These are phyloP conservation scores for Acanthamoeba triangularis DNA, from an alignment of 208 protist genomes.

Conservation along the genomic window DNA sequence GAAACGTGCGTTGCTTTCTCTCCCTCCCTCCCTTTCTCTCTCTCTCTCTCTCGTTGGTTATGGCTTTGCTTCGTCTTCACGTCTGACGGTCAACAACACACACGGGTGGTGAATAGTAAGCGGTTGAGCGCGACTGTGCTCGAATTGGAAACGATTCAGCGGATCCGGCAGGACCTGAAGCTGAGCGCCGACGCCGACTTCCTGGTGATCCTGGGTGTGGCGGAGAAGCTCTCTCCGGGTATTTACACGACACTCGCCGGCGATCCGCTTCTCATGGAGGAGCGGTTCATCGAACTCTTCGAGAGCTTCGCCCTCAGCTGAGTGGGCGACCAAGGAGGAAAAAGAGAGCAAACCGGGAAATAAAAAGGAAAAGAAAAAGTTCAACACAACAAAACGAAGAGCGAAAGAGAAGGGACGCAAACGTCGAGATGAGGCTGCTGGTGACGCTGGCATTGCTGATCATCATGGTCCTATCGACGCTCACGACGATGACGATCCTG, in stretches of 20 bases:
- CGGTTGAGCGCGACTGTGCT: constrained; percentile 9
- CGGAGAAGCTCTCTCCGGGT: constrained; percentile 76
- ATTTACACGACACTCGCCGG: constrained; percentile 50
- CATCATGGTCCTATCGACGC: not conserved
- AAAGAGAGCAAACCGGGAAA: not conserved
- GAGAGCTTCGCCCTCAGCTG: constrained; percentile 71
- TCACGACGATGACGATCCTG: not conserved
- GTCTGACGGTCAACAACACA: not conserved
- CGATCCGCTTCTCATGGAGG: constrained; percentile 72
- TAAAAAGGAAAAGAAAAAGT: constrained; percentile 3
- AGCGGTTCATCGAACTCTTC: constrained; percentile 74
- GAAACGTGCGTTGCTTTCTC: constrained; percentile 16
- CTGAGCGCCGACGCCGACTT: constrained; percentile 64
- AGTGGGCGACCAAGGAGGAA: not conserved
- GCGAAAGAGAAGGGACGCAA: not conserved
- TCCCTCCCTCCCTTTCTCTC: no score
- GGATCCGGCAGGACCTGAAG: constrained; percentile 71
- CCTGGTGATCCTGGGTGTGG: constrained; percentile 62
- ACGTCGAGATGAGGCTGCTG: not conserved
- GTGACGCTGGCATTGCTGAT: not conserved
- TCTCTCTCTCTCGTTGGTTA: not conserved
- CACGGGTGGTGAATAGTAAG: not conserved
- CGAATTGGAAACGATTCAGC: constrained; percentile 24
- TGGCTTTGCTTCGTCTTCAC: not conserved
- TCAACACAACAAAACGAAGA: not conserved